These are phyloP conservation scores for Exutisphaerella laricina DNA, from an alignment of 2,329 filamentous ascomycete species.

Conservation along the genomic window DNA sequence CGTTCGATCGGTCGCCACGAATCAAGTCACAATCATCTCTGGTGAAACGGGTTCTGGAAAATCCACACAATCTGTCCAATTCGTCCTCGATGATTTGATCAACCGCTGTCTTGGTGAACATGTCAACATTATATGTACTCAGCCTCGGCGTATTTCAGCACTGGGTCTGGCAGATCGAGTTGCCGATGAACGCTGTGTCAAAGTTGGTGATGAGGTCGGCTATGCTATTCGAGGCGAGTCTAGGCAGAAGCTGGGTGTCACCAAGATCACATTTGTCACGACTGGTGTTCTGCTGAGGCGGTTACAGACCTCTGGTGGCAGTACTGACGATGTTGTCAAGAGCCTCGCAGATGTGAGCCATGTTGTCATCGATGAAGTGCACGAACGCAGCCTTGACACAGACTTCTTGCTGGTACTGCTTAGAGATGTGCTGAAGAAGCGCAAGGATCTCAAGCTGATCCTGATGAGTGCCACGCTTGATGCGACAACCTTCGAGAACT, in stretches of 20 bases:
- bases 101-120: slow-evolving; percentile 64
- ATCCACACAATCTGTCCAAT: slow-evolving; percentile 94
- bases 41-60: slow-evolving; percentile 97
- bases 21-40: slow-evolving; percentile 93
- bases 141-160: slow-evolving; percentile 89
- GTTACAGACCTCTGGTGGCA: slow-evolving; percentile 82
- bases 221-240: slow-evolving; percentile 90
- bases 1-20: slow-evolving; percentile 64
- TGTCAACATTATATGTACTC: slow-evolving; percentile 90
- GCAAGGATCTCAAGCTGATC: slow-evolving; percentile 79
- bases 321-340: slow-evolving; percentile 70
- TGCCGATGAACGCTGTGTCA: slow-evolving; percentile 78
- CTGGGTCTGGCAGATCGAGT: slow-evolving; percentile 91
- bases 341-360: slow-evolving; percentile 88
- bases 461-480: slow-evolving; percentile 97
- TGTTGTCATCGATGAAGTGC: slow-evolving; percentile 92
- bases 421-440: slow-evolving; percentile 68
- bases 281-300: slow-evolving; percentile 87
- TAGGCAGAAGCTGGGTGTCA: slow-evolving; percentile 62
- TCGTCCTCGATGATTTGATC: slow-evolving; percentile 88
- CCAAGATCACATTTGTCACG: slow-evolving; percentile 91
- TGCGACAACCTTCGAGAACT: slow-evolving; percentile 74
- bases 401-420: slow-evolving; percentile 88
- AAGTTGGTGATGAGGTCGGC: slow-evolving; percentile 80
- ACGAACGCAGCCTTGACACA: slow-evolving; percentile 90